These are phyloP conservation scores for Yamadazyma triangularis DNA, from an alignment of 1,139 yeast species.

Conservation along the genomic window DNA sequence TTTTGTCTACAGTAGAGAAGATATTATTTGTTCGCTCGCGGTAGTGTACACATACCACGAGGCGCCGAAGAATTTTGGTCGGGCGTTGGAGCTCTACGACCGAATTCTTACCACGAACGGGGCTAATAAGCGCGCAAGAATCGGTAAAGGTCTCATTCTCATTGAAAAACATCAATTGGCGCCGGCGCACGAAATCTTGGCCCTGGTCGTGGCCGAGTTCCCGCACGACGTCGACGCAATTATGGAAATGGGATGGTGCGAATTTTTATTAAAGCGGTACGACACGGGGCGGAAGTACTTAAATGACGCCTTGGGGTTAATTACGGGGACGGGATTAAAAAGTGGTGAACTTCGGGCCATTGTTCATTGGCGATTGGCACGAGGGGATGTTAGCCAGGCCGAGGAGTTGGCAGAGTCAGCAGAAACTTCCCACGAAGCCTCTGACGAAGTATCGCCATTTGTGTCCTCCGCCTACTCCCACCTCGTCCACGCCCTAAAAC, in stretches of 20 bases:
- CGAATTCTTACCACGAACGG: slow-evolving; percentile 46
- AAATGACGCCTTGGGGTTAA: slow-evolving; percentile 32
- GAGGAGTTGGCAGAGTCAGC: too few relatives aligned
- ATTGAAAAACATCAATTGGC: slow-evolving; percentile 58
- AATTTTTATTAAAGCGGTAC: slow-evolving; percentile 48
- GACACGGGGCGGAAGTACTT: slow-evolving; percentile 54
- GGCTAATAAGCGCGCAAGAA: slow-evolving; percentile 52
- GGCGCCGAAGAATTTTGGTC: slow-evolving; percentile 79
- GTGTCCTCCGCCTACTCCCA: too few relatives aligned
- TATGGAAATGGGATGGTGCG: slow-evolving; percentile 78
- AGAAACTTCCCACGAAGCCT: too few relatives aligned
- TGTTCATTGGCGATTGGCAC: slow-evolving; percentile 70
- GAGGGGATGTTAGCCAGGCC: too few relatives aligned
- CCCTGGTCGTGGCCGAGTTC: slow-evolving; percentile 42
- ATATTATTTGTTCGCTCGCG: slow-evolving; percentile 65
- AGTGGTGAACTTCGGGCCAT: slow-evolving; percentile 56
- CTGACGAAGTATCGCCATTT: too few relatives aligned
- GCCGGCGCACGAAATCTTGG: slow-evolving; percentile 51
- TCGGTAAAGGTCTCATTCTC: slow-evolving; percentile 79
- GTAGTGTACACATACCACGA: slow-evolving; percentile 78
- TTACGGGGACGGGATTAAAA: slow-evolving; percentile 48
- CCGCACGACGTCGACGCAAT: slow-evolving; percentile 60
- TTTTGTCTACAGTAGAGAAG: slow-evolving; percentile 51
- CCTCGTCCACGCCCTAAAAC: slow-evolving; percentile 59
- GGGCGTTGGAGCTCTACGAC: slow-evolving; percentile 72